Evolutionary conservation across 331 rosid genomes (phyloP), one percentile per base, ranked within the genome.

Genomic region (Cydonia oblonga): DNA sequence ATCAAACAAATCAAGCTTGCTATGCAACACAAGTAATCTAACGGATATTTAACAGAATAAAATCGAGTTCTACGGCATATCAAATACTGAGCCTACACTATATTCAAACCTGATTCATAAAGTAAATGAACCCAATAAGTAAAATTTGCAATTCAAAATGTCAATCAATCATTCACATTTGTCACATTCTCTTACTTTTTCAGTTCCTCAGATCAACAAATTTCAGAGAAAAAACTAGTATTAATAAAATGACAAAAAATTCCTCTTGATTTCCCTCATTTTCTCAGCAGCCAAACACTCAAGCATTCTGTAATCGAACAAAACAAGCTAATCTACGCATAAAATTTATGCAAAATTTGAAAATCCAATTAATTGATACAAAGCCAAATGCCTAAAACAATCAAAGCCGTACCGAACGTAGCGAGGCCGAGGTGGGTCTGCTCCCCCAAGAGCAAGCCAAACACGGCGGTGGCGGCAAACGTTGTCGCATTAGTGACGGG

Each of bases 401-500:
- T 90, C n/a, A 93, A 72, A 61, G 79, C 85, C 46, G 90, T 88
- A 82, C 97, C 98, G 14, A 89, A 68, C 77, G 85, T 65, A 68
- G 98, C 90, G 56, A 82, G 82, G 13, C 77, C 85, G 61, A 86
- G 79, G 29, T 81, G 90, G 18, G 91, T 87, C 29, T 72, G 77
- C 77, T 93, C 98, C 13, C 95, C 96, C 32, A 90, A 84, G n/a
- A 93, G 89, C 56, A 79, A 73, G 51, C 90, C 96, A 30, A 87
- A 86, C 15, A 90, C 54, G 32, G 96, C 95, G 10, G 97, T 93
- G 86, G 98, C 81, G 32, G 95, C 92, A 56, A 93, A 90, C 4
- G 98, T 90, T 56, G 96, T 90, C 66, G 98, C 97, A 72, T 93
- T 93, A 74, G 98, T 93, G 85, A 93, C 90, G 16, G 97, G 98